Base-by-base conservation (phyloP, 2,329 filamentous ascomycete species). In the Diaporthe capsici region DNA sequence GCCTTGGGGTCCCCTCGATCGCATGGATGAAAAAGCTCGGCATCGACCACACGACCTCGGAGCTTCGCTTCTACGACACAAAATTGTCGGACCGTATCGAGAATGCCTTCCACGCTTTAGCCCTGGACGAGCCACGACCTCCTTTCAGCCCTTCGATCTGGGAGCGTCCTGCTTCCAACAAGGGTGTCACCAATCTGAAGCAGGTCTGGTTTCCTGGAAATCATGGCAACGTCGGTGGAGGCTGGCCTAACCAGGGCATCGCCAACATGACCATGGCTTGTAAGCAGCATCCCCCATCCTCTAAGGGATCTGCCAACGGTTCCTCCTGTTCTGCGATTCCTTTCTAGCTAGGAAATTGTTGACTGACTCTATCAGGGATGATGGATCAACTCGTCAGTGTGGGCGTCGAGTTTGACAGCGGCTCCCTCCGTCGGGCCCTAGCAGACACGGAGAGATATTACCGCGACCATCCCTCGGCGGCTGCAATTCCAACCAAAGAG, bases 191-290 rank as follows among this genome's bases (percentile, higher is more conserved):
- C 2, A 84, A 89, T 75, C 82, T 89, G 60, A 84, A 87, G 39
- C 88, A 89, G 77, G 87, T 88, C 17, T 93, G 91, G 91, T 95
- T 95, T 79, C 91, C 93, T 0, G 93, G 93, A 9, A 90, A 89
- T 68, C 94, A 95, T 80, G 91, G 88, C 15, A 93, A 94, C 79
- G 90, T 94, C 63, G 93, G 93, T 6, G 93, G 93, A 44, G 93
- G 93, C 2, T 93, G 90, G 90, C 81, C 83, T 7, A 88, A 90
- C 65, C 85, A 89, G 76, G 87, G 86, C 22, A 78, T 84, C 17
- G 81, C 83, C 70, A 80, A 84, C 74, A 83, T 82, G 75, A 80
- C 83, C 10, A 80, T 85, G 75, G 83, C 83, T 13, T 84, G 82
- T 83, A 51, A 77, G 82, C 81, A 22, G 15, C 39, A n/a, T 49